Conservation (phyloP, 1,284 basidiomycete species). For the Cutaneotrichosporon sp. region DNA sequence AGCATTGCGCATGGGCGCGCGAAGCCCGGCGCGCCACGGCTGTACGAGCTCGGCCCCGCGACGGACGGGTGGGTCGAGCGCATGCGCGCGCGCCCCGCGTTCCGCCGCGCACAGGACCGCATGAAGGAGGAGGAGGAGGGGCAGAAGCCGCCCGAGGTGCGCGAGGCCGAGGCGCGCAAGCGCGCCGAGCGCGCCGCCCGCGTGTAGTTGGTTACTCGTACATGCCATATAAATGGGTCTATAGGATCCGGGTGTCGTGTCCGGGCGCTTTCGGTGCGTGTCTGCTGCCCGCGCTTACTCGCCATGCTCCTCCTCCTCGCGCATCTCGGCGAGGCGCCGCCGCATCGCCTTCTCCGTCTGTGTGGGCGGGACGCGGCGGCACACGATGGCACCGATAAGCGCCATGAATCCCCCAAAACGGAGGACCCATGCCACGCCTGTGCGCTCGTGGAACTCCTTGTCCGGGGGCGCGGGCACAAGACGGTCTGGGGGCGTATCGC, state of each 20-base stretch:
- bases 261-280: too few species aligned
- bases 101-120: not conserved
- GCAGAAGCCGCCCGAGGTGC: constrained; percentile 4
- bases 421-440: constrained; percentile 89
- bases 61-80: constrained; percentile 9
- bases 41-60: not conserved
- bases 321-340: constrained; percentile 74
- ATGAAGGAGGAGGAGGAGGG: not conserved
- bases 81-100: constrained; percentile 4
- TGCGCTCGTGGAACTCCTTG: constrained; percentile 67
- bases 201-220: too few species aligned
- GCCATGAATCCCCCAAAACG: constrained; percentile 87
- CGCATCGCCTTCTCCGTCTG: constrained; percentile 86
- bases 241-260: too few species aligned
- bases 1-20: constrained; percentile 2
- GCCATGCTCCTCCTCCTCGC: constrained; percentile 53
- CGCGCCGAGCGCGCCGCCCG: not conserved
- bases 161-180: not conserved
- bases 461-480: not conserved
- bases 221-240: too few species aligned
- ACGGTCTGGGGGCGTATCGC: constrained; percentile 51
- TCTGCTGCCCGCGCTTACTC: not conserved
- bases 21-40: not conserved
- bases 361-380: constrained; percentile 78
- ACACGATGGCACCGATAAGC: constrained; percentile 70